Evolutionary conservation across 1,139 yeast genomes (phyloP).

Genomic region (Scheffersomyces stambukii): DNA sequence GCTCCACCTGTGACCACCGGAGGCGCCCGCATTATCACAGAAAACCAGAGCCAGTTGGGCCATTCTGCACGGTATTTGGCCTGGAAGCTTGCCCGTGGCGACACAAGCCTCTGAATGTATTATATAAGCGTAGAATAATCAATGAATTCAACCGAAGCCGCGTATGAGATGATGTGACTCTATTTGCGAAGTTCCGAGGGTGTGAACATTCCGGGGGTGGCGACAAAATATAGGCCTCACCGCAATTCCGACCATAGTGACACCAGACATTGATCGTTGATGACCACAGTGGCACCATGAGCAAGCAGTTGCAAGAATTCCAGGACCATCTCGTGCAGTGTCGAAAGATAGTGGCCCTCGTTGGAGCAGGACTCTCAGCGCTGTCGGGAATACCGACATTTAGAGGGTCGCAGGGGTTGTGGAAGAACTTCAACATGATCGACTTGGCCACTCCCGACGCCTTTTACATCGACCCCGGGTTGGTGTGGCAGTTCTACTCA

Average conservation of each 20-base stretch:
- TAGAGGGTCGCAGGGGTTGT: conserved; percentile 68
- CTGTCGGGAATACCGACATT: conserved; percentile 75
- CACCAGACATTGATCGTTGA: too few species aligned
- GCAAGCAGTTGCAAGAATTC: conserved; percentile 40
- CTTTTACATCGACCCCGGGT: conserved; percentile 72
- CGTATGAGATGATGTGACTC: too few species aligned
- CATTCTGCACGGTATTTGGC: conserved; percentile 70
- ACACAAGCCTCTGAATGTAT: too few species aligned
- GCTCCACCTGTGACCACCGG: conserved; percentile 65
- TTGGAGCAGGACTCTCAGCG: conserved; percentile 83
- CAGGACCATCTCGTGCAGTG: conserved; percentile 51
- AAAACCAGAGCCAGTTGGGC: conserved; percentile 40
- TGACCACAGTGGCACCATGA: conserved; percentile 1
- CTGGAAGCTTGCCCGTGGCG: too few species aligned
- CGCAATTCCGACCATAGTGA: not conserved
- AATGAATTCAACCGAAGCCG: too few species aligned
- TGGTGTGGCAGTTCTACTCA: conserved; percentile 87
- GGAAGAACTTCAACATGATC: conserved; percentile 76
- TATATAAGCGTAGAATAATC: too few species aligned
- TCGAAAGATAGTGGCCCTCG: conserved; percentile 63
- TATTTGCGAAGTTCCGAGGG: too few species aligned
- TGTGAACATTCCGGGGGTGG: too few species aligned
- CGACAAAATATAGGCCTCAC: not conserved
- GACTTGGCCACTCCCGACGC: conserved; percentile 92
- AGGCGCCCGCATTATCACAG: conserved; percentile 42